phyloP scores from a whole-genome alignment of 2,329 filamentous ascomycete species.

The Didymella sp. region DNA sequence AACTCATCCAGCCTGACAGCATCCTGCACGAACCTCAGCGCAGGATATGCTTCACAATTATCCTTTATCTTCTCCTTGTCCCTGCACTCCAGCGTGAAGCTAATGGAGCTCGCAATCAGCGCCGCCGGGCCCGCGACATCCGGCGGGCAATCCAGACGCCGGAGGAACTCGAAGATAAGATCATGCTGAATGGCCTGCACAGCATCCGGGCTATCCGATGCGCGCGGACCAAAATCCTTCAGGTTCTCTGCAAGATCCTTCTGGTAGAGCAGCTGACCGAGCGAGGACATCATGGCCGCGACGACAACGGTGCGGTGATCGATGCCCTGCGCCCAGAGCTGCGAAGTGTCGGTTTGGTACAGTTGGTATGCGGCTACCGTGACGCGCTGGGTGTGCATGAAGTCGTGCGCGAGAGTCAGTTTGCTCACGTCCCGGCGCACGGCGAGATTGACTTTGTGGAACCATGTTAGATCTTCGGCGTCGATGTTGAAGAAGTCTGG shows the following conservation, averaged over 20 bases:
- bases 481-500: conserved; percentile 24
- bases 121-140: conserved; percentile 71
- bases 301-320: conserved; percentile 69
- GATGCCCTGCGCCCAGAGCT: conserved; percentile 38
- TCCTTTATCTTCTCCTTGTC: conserved; percentile 63
- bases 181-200: conserved; percentile 55
- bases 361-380: conserved; percentile 71
- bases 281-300: conserved; percentile 71
- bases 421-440: conserved; percentile 63
- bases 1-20: conserved; percentile 87
- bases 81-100: conserved; percentile 73
- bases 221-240: conserved; percentile 36
- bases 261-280: conserved; percentile 80
- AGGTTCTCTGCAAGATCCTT: conserved; percentile 6
- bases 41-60: conserved; percentile 65
- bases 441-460: conserved; percentile 39
- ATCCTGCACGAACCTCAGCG: conserved; percentile 85
- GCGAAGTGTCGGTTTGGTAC: conserved; percentile 57
- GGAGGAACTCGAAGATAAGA: conserved; percentile 59
- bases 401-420: conserved; percentile 86
- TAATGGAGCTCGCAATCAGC: conserved; percentile 75
- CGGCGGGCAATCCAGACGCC: conserved; percentile 62
- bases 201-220: background rate
- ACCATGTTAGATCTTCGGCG: conserved; percentile 18
- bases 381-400: conserved; percentile 80